Conservation (phyloP, 2,329 filamentous ascomycete genomes). For the Stachybotrys chartarum region DNA sequence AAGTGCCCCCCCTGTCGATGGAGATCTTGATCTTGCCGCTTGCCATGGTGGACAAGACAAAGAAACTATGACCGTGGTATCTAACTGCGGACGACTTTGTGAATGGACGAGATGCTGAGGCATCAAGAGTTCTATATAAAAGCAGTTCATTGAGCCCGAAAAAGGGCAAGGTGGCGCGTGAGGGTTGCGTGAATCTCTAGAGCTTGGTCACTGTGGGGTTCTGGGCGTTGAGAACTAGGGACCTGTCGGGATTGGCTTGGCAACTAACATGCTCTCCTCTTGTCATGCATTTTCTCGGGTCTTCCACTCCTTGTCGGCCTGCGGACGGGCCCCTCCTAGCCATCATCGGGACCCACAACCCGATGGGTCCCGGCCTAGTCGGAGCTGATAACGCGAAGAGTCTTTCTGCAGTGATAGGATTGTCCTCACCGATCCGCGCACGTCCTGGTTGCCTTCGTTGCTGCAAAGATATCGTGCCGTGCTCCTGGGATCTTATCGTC, state of each 20-base stretch:
- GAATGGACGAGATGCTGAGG: background rate
- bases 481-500: background rate
- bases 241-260: too few species aligned
- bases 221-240: too few species aligned
- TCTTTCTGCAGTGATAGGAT: too few species aligned
- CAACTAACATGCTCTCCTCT: too few species aligned
- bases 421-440: too few species aligned
- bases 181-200: background rate
- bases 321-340: too few species aligned
- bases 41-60: background rate
- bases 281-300: too few species aligned
- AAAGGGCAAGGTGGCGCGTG: background rate
- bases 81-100: background rate
- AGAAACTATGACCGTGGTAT: background rate
- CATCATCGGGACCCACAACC: background rate
- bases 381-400: background rate
- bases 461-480: background rate
- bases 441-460: too few species aligned
- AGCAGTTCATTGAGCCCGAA: background rate
- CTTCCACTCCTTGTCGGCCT: too few species aligned
- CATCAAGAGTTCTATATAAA: background rate
- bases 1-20: conserved; percentile 39
- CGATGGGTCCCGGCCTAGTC: background rate
- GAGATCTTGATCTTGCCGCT: conserved; percentile 8
- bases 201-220: background rate